Base-by-base conservation (phyloP, 2,329 filamentous ascomycete species). In the Xylariaceae sp. region DNA sequence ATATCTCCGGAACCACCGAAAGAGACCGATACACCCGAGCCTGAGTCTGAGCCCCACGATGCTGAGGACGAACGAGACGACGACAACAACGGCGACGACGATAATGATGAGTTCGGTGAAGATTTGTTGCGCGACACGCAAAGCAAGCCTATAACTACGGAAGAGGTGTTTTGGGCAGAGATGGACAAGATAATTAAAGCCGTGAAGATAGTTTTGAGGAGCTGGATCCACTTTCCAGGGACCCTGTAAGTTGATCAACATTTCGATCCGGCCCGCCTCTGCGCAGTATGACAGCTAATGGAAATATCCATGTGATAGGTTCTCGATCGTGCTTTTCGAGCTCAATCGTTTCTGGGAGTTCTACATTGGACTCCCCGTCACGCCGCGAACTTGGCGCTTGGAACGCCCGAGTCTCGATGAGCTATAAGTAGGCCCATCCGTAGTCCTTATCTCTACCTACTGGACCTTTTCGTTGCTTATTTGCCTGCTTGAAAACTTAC, bases 191-290 rank as follows among this genome's bases (percentile, higher is more conserved):
- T 96, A 12, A 80, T 76, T 65, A 76, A 77, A 54, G 85, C 84
- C 0, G 76, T 82, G 45, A 79, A 81, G 61, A 83, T 85, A 62
- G 84, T 97, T 1, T 21, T 94, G 8, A 77, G 70, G 60, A 80
- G 81, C 55, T 99, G 90, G 89, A 51, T 84, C 5, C 72, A 77
- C 19, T 75, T 91, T 45, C 92, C 92, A 0, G 76, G 71, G 43
- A 80, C 79, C 57, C 53, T 88, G 88, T 94, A 79, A 83, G 88
- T 83, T 55, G 37, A 16, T 22, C 16, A 16, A 12, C 19, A 8
- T 18, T n/a, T 16, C 2, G 37, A 21, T 19, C 34, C 34, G 16
- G 4, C 29, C 10, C 10, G 13, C 12, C 21, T 37, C 5, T 6
- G 8, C 9, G 12, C 26, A 21, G 7, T 6, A 39, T 39, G 3